These are phyloP conservation scores for Brassica juncea DNA, from an alignment of 345 rosid genomes.

Conservation along the genomic window DNA sequence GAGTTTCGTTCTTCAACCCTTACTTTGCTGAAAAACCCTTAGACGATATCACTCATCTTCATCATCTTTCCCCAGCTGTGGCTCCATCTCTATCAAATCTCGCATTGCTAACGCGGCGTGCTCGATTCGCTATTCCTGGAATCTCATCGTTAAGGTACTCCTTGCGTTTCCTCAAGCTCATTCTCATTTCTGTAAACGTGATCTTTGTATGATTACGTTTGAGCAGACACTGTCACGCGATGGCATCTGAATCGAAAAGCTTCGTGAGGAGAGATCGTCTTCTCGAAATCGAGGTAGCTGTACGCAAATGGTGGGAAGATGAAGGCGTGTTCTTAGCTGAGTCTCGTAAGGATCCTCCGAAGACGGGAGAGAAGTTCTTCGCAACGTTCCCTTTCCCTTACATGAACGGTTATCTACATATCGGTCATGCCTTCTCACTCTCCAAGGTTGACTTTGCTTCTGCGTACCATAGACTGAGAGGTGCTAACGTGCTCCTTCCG, in stretches of 20 bases:
- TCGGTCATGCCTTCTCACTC: slow-evolving; percentile 78
- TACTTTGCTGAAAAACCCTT: slow-evolving; percentile 4
- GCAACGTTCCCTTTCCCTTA: slow-evolving; percentile 84
- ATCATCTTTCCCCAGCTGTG: slow-evolving; percentile 16
- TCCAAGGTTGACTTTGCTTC: slow-evolving; percentile 92
- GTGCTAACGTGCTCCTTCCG: slow-evolving; percentile 57
- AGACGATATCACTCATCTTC: slow-evolving; percentile 4
- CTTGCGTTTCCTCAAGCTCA: neutral
- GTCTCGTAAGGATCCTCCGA: slow-evolving; percentile 49
- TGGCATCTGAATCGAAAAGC: slow-evolving; percentile 74
- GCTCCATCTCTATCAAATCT: slow-evolving; percentile 24
- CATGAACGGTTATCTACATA: slow-evolving; percentile 81
- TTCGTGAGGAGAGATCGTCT: slow-evolving; percentile 75
- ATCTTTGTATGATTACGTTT: neutral
- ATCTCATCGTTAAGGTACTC: slow-evolving; percentile 17
- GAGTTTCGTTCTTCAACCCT: neutral
- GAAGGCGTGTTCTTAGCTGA: slow-evolving; percentile 51
- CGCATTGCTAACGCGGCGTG: slow-evolving; percentile 13
- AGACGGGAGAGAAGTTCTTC: slow-evolving; percentile 69
- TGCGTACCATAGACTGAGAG: slow-evolving; percentile 79
- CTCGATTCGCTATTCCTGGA: slow-evolving; percentile 5
- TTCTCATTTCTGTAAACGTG: neutral
- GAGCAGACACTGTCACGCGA: slow-evolving; percentile 39
- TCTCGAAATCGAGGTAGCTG: slow-evolving; percentile 61
- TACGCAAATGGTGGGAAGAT: slow-evolving; percentile 65